Base-by-base conservation (phyloP, 2,329 filamentous ascomycete species). In the Fusarium liriodendri region DNA sequence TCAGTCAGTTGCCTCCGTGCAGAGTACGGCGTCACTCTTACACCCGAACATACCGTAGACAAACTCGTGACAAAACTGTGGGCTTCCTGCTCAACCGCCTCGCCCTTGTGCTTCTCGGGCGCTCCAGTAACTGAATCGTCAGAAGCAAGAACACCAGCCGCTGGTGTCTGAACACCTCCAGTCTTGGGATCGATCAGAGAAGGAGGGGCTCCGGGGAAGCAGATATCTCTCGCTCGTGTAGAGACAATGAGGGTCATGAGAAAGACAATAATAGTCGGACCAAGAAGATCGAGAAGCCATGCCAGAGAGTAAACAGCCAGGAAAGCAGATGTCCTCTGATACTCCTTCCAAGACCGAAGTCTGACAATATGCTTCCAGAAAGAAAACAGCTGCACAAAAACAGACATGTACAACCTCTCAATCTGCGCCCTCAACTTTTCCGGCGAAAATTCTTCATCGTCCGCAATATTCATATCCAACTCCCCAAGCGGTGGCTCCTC, bases 391-490 rank as follows among this genome's bases (percentile, higher is more conserved):
- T 91, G 88, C 58, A 95, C 88, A 9, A 93, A 85, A 1, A 97
- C 90, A 0, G 92, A 94, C 88, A 95, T 95, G 80, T 97, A 97
- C 13, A 97, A 84, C 16, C 95, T 87, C 82, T 97, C 95, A 5
- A 97, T 80, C 62, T 93, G 95, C 3, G 92, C 90, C 13, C 94
- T 88, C 52, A 97, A 85, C 83, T 97, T 97, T 78, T 97, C 94
- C 0, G 94, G 94, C 0, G 93, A 94, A 80, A 97, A 97, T 66
- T 95, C 93, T 74, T 97, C 94, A 63, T 96, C 92, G 42, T 95
- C 92, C 6, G 94, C 92, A 65, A 94, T 92, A 75, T 95, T 94
- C 67, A 97, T 87, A 80, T 97, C 94, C 40, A 97, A 84, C 16
- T 91, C 90, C 7, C 92, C 93, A 1, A 93, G 87, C 1, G 83